Conservation (phyloP, 2,329 filamentous ascomycete species). For the Leptoxyphium fumago region DNA sequence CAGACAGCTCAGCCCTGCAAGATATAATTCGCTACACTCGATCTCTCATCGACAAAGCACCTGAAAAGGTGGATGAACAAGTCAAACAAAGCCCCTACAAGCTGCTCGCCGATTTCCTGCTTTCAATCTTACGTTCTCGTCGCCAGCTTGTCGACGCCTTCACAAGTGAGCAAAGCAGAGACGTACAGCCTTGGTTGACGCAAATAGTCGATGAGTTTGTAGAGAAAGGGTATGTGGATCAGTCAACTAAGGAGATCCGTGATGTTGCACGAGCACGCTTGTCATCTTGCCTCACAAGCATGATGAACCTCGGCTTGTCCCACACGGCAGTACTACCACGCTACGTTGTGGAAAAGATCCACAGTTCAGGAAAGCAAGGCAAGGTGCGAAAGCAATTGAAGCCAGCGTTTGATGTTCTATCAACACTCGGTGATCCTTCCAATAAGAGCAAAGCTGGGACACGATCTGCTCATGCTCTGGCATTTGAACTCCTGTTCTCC, state of each 20-base stretch:
- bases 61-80: slow-evolving; percentile 26
- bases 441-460: background rate
- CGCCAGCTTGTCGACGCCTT: slow-evolving; percentile 16
- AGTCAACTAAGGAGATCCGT: slow-evolving; percentile 15
- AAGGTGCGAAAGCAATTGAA: background rate
- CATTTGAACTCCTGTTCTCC: slow-evolving; percentile 67
- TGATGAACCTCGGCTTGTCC: slow-evolving; percentile 23
- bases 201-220: slow-evolving; percentile 9
- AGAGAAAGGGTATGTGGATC: slow-evolving; percentile 22
- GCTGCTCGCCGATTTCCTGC: slow-evolving; percentile 36
- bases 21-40: slow-evolving; percentile 41
- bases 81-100: slow-evolving; percentile 30
- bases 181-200: slow-evolving; percentile 14
- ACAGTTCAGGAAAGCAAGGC: slow-evolving; percentile 2
- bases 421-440: background rate
- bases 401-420: background rate
- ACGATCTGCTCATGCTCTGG: slow-evolving; percentile 27
- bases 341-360: slow-evolving; percentile 7
- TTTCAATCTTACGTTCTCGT: slow-evolving; percentile 31
- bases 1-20: slow-evolving; percentile 35
- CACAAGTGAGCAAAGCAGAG: slow-evolving; percentile 5
- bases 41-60: slow-evolving; percentile 31
- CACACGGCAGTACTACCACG: slow-evolving; percentile 9
- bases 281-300: slow-evolving; percentile 27
- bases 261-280: slow-evolving; percentile 4